Evolutionary conservation across 2,329 filamentous ascomycete genomes (phyloP), one percentile per base, ranked within the genome.

Genomic region (Podosphaera aphanis): DNA sequence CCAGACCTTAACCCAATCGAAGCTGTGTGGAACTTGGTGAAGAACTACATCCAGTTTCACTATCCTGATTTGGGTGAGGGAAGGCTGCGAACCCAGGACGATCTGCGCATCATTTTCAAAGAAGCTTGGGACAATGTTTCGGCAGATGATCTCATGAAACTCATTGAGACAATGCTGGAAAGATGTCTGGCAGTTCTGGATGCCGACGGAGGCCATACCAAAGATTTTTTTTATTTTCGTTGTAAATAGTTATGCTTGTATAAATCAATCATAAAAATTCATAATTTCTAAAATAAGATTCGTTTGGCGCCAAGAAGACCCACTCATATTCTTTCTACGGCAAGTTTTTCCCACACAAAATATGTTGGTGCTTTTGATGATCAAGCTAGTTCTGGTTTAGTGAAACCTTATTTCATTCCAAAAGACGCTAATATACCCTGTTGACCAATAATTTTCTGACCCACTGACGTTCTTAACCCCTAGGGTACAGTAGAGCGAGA

Each of bases 1-100:
- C 49, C 49, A 21, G 51, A 53, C 46, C 45, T 53, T 5, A 50
- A 47, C 41, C 47, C 47, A 27, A 54, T 53, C 27, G 43, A 51
- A 43, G 50, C 42, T 23, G 27, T 53, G 7, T 52, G 41, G 50
- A 29, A 52, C 46, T 8, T 25, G 15, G 51, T 51, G 27, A 54
- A 54, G 47, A 45, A 52, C 20, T 51, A 52, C 48, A 51, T 51
- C 21, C 39, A 53, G 42, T 27, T 46, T 31, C 21, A 49, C 15
- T 47, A 50, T 44, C 50, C 45, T 38, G 5, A 49, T 3, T 43
- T 51, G 11, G 41, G 41, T 31, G 23, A 20, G 15, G 25, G 15
- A 18, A 43, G 19, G 23, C 21, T 51, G 38, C 45, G 48, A 2
- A 47, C 35, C 31, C 52, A 52, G 4, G 41, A 43, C 27, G 27